Evolutionary conservation across 2,329 filamentous ascomycete species (phyloP).

Genomic region (Aquanectria penicillioides): DNA sequence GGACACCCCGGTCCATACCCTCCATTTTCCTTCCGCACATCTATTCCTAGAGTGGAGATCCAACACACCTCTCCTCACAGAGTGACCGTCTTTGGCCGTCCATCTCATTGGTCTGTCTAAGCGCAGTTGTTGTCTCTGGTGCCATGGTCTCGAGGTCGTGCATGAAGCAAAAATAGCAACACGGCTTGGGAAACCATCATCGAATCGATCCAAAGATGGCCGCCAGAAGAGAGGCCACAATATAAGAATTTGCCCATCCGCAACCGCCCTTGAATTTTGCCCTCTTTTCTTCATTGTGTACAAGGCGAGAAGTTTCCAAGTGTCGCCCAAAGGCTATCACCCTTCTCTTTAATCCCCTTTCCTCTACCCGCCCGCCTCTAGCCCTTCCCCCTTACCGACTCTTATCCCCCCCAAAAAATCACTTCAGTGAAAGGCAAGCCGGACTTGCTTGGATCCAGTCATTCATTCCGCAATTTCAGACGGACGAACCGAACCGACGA

Average conservation of each 20-base stretch:
- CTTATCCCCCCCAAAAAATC: slow-evolving; percentile 34
- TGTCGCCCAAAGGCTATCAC: slow-evolving; percentile 60
- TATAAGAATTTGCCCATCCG: slow-evolving; percentile 67
- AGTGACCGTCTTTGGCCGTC: slow-evolving; percentile 39
- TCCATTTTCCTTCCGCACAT: slow-evolving; percentile 41
- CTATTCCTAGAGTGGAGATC: slow-evolving; percentile 44
- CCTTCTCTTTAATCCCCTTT: slow-evolving; percentile 51
- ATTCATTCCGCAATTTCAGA: slow-evolving; percentile 52
- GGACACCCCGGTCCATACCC: slow-evolving; percentile 32
- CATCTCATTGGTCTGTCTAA: slow-evolving; percentile 59
- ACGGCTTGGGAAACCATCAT: slow-evolving; percentile 38
- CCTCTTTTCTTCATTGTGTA: slow-evolving; percentile 52
- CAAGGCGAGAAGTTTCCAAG: slow-evolving; percentile 59
- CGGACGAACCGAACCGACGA: slow-evolving; percentile 32
- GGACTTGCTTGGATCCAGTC: slow-evolving; percentile 68
- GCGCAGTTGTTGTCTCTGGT: slow-evolving; percentile 52
- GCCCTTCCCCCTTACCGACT: slow-evolving; percentile 41
- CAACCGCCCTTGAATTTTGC: slow-evolving; percentile 52
- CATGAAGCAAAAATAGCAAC: slow-evolving; percentile 53
- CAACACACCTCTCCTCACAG: slow-evolving; percentile 30
- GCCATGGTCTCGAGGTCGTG: slow-evolving; percentile 39
- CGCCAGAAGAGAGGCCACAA: slow-evolving; percentile 58
- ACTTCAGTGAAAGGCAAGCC: slow-evolving; percentile 64
- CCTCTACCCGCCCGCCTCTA: slow-evolving; percentile 47
- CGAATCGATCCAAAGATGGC: slow-evolving; percentile 46